A percentile compares a stretch with the other conserved stretches of the same genome.
These are phyloP conservation scores for Arthrocladium fulminans DNA, from an alignment of 2,329 filamentous ascomycete genomes.

Conservation along the genomic window DNA sequence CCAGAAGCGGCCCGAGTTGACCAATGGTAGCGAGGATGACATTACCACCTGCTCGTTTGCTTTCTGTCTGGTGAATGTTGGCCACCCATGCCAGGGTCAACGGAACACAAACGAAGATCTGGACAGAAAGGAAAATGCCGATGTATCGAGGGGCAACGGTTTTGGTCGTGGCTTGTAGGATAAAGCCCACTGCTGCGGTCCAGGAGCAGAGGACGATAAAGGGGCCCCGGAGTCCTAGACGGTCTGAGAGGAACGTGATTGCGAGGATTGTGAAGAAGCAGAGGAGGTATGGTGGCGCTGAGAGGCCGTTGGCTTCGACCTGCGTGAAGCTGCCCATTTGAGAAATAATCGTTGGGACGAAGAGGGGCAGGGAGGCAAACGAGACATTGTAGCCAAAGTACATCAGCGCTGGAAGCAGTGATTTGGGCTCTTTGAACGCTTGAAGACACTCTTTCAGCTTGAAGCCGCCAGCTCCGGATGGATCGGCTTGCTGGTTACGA, in stretches of 20 bases:
- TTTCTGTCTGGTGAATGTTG: conserved; percentile 26
- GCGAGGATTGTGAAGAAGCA: conserved; percentile 55
- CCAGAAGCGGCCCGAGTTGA: conserved; percentile 65
- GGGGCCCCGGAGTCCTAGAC: conserved; percentile 53
- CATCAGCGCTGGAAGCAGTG: conserved; percentile 44
- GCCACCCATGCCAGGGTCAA: conserved; percentile 64
- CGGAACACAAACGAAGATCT: conserved; percentile 59
- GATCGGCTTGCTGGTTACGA: conserved; percentile 21
- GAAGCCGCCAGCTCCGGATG: conserved; percentile 23
- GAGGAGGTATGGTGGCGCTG: conserved; percentile 61
- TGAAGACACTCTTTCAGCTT: conserved; percentile 41
- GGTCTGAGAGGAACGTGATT: conserved; percentile 58
- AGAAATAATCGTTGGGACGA: conserved; percentile 53
- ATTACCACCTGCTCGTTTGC: conserved; percentile 17
- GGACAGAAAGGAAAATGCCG: conserved; percentile 47
- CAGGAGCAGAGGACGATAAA: conserved; percentile 50
- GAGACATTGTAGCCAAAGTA: conserved; percentile 57
- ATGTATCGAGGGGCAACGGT: conserved; percentile 44
- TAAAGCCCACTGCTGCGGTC: conserved; percentile 54
- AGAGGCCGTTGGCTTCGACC: conserved; percentile 61
- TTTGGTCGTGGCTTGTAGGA: conserved; percentile 52
- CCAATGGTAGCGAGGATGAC: conserved; percentile 69
- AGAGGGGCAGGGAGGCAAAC: conserved; percentile 57
- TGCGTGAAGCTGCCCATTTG: conserved; percentile 57
- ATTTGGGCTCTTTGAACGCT: conserved; percentile 37